A percentile compares a stretch with the other conserved stretches of the same genome.
These are phyloP conservation scores for Ustilago tritici DNA, from an alignment of 1,284 basidiomycete species.

Conservation along the genomic window DNA sequence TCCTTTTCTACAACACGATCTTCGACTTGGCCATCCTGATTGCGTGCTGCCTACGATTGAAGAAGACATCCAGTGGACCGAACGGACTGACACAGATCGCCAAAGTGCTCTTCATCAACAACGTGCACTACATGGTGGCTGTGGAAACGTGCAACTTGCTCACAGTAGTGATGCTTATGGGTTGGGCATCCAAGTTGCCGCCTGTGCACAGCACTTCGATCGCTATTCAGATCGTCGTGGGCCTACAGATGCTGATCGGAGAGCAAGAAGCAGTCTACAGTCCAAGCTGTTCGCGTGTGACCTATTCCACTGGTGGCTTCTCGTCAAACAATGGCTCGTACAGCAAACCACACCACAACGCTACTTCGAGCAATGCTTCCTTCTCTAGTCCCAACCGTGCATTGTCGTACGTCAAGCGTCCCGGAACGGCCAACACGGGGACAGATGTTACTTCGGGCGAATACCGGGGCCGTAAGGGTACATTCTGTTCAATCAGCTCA, in stretches of 20 bases:
- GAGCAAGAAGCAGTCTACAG: conserved; percentile 52
- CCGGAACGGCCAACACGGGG: conserved; percentile 27
- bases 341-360: conserved; percentile 11
- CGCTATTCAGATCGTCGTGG: conserved; percentile 41
- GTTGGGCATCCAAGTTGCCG: conserved; percentile 29
- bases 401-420: conserved; percentile 36
- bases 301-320: conserved; percentile 11
- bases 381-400: not conserved
- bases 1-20: conserved; percentile 42
- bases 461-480: conserved; percentile 14
- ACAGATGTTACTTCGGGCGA: conserved; percentile 1
- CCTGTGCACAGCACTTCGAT: conserved; percentile 33
- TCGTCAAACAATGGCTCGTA: conserved; percentile 11
- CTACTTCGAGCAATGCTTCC: conserved; percentile 12
- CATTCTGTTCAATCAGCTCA: conserved; percentile 26
- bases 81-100: conserved; percentile 39
- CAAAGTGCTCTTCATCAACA: conserved; percentile 46
- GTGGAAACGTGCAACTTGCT: conserved; percentile 41
- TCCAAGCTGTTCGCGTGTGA: conserved; percentile 24
- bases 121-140: conserved; percentile 49
- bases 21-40: conserved; percentile 35
- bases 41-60: conserved; percentile 25
- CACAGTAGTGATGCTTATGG: conserved; percentile 35
- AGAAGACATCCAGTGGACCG: conserved; percentile 35
- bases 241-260: conserved; percentile 44